Base-by-base conservation (phyloP, 1,284 basidiomycete species). In the Hemileia vastatrix region DNA sequence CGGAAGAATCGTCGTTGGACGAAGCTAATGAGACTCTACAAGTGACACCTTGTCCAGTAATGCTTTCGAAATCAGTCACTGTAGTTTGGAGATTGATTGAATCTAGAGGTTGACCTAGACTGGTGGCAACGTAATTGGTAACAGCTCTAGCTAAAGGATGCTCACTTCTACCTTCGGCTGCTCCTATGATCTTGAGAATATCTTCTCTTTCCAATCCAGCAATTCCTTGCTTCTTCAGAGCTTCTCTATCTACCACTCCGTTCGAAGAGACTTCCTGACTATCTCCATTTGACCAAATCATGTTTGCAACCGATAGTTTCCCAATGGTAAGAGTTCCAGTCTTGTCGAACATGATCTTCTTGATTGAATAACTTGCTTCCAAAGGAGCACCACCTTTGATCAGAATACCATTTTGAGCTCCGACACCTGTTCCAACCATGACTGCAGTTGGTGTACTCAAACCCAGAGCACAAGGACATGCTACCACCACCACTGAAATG, bases 341-440 rank as follows among this genome's bases (percentile, higher is more conserved):
- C 82, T 98, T 98, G 81, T 98, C 94, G 62, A 98, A 78, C 0
- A 96, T 83, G 67, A 98, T 84, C 43, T 84, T 81, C 71, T 84
- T 83, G 71, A 98, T 85, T 56, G 81, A 81, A 69, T 83, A 85
- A 74, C 90, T 92, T 3, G 90, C 90, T 74, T 98, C 95, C 47
- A 98, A 80, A 1, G 95, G 92, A 21, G 86, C 81, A 2, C 93
- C 95, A 47, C 94, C 93, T 76, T 98, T 98, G 83, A 98, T 97
- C 53, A 98, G 79, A 67, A 98, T 97, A 0, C 95, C 95, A 72
- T 97, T 92, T 79, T 88, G 83, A 8, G 95, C 94, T 1, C 95
- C 94, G 58, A 98, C 86, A 0, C 94, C 95, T 0, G 95, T 98
- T 31, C 94, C 94, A 48, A 98, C 95, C 95, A 98, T 98, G 77